These are phyloP conservation scores for Vaccinium darrowii DNA, from an alignment of 148 eudicot genomes.

Conservation along the genomic window DNA sequence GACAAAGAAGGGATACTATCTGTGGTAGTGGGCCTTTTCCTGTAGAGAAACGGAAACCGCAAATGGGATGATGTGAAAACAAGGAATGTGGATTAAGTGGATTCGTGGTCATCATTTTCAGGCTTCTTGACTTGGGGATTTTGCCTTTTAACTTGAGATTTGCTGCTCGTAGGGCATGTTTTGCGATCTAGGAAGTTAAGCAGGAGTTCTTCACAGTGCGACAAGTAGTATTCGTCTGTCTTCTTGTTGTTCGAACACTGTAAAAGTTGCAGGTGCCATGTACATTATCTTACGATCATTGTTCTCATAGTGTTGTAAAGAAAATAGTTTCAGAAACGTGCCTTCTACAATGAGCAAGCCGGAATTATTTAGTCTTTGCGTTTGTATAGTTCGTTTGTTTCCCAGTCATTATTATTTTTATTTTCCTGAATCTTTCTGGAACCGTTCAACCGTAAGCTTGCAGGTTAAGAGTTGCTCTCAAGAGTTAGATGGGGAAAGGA, in stretches of 20 bases:
- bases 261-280: not conserved
- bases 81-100: not conserved
- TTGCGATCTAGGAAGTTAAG: not conserved
- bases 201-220: not conserved
- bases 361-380: not conserved
- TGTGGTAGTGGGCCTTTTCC: not conserved
- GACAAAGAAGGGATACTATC: not conserved
- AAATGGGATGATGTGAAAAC: not conserved
- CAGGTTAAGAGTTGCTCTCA: not conserved
- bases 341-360: not conserved
- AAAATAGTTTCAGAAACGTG: not conserved
- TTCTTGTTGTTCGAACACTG: not conserved
- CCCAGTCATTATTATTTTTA: not conserved
- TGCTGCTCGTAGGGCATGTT: not conserved
- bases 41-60: not conserved
- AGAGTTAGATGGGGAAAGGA: not conserved
- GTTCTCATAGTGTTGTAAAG: conserved; percentile 1
- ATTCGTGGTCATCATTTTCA: not conserved
- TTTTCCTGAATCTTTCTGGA: not conserved
- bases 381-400: not conserved
- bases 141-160: not conserved
- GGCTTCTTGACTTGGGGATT: not conserved
- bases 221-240: not conserved
- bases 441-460: not conserved
- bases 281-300: not conserved